Base-by-base conservation (phyloP, 176 grass and related monocot species). In the Aechmea fasciata region DNA sequence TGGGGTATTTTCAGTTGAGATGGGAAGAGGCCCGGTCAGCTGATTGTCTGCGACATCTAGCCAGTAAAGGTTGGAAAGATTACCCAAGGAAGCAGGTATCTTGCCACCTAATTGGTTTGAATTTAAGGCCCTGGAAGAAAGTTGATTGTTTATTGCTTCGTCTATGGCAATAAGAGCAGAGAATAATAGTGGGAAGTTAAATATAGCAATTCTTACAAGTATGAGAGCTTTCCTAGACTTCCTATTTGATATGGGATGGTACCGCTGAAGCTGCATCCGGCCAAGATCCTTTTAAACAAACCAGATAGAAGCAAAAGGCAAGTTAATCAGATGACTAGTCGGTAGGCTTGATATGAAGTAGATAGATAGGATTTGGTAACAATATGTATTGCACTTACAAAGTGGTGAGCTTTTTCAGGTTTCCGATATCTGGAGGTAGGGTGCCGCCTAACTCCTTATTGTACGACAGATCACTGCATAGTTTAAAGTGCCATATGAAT, bases 11-110 rank as follows among this genome's bases (percentile, higher is more conserved):
- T 65, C 64, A 70, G 77, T 73, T 17, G 95, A 99, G 52, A 99
- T 77, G 0, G 95, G 95, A 50, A 99, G 72, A 51, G 82, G 26
- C n/a, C 95, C 90, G 2, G 50, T 88, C 70, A 99, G 52, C 10
- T 80, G 80, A 75, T 99, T 99, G 67, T 99, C 82, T 2, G 95
- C 72, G 1, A 99, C 70, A 52, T 99, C 95, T 24, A 99, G 84
- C 95, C 82, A 99, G 47, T 86, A 94, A 69, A 99, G 84, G 12
- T 79, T 90, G 55, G 82, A 85, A 69, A 99, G 95, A n/a, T 80
- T 90, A 41, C 95, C 95, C 11, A 99, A 26, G 15, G 89, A 84
- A 64, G 87, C 71, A 71, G 95, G 95, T 92, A 99, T 78, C 41
- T 79, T 80, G 10, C 90, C 95, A 1, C 72, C 77, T 77, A 99